Base-by-base conservation (phyloP, 2,329 filamentous ascomycete species). In the Exophiala calicioides region DNA sequence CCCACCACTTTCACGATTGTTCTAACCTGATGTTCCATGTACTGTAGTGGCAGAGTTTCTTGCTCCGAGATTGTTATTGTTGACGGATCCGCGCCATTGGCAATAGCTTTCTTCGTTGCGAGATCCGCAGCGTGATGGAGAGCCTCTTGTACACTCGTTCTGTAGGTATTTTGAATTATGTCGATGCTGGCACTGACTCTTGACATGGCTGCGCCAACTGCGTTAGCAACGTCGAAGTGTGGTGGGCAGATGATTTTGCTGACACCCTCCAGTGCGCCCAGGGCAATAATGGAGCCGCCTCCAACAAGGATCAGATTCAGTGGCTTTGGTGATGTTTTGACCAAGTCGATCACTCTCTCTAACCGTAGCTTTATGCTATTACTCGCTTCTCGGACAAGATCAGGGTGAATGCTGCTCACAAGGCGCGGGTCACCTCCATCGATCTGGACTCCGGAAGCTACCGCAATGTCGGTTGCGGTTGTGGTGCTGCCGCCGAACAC, bases 151-250 rank as follows among this genome's bases (percentile, higher is more conserved):
- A 59, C 24, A n/a, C 24, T 7, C n/a, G 24, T 7, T 27, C 24
- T 7, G n/a, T 7, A n/a, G 24, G 7, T 0, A 82, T 67, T 5
- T 74, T 73, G 76, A 69, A n/a, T 73, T 1, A 74, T 63, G 44
- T 81, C 77, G 3, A 80, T 65, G 9, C 73, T 72, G 0, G 76
- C 77, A 3, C 73, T 71, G 0, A 80, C 73, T 43, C 78, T 78
- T 3, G 76, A 76, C 21, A 80, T 79, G 0, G 80, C 80, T 0
- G 80, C 80, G 3, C 80, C 80, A 2, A 83, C 75, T 0, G 80
- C 79, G 59, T 82, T 83, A 3, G 79, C 79, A 0, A 76, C 78
- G 44, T 76, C 77, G 24, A 77, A 68, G 36, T 53, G 46, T n/a
- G 73, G 69, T 0, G 79, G 79, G 3, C 71, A 67, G 3, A 77